These are phyloP conservation scores for Pharus latifolius DNA, from an alignment of 176 grass and related monocot genomes.

Conservation along the genomic window DNA sequence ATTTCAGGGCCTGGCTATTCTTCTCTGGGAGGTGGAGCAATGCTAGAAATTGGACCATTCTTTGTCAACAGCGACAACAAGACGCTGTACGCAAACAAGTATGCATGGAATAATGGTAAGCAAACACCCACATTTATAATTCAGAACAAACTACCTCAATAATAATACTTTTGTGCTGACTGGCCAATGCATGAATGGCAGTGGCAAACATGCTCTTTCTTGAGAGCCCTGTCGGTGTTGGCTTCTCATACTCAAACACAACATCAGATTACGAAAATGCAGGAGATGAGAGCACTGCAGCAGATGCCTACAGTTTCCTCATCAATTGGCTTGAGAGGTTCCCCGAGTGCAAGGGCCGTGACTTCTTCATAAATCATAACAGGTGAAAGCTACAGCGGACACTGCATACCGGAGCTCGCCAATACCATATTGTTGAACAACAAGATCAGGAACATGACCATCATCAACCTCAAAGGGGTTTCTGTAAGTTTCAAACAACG, in stretches of 20 bases:
- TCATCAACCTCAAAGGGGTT: constrained; percentile 39
- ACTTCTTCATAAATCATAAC: constrained; percentile 47
- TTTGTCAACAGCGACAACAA: constrained; percentile 36
- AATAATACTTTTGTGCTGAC: constrained; percentile 3
- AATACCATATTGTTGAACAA: constrained; percentile 32
- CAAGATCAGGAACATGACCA: background rate
- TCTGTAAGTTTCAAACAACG: constrained; percentile 25
- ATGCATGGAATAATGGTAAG: constrained; percentile 53
- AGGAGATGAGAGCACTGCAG: constrained; percentile 30
- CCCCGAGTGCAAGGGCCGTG: constrained; percentile 26
- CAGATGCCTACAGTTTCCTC: constrained; percentile 47
- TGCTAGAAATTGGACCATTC: constrained; percentile 57
- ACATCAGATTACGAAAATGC: constrained; percentile 27
- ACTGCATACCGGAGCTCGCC: constrained; percentile 59
- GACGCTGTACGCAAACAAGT: constrained; percentile 35
- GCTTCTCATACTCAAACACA: constrained; percentile 48
- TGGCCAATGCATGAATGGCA: background rate
- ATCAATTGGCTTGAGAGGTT: constrained; percentile 54
- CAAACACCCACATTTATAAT: background rate
- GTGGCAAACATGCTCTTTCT: constrained; percentile 61
- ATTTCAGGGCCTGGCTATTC: constrained; percentile 56
- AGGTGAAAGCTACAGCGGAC: constrained; percentile 51
- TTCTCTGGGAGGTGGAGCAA: constrained; percentile 43
- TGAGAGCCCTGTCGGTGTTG: constrained; percentile 51
- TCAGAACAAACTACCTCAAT: background rate